These are phyloP conservation scores for Sugiyamaella grinbergsii DNA, from an alignment of 1,139 yeast genomes.

Conservation along the genomic window DNA sequence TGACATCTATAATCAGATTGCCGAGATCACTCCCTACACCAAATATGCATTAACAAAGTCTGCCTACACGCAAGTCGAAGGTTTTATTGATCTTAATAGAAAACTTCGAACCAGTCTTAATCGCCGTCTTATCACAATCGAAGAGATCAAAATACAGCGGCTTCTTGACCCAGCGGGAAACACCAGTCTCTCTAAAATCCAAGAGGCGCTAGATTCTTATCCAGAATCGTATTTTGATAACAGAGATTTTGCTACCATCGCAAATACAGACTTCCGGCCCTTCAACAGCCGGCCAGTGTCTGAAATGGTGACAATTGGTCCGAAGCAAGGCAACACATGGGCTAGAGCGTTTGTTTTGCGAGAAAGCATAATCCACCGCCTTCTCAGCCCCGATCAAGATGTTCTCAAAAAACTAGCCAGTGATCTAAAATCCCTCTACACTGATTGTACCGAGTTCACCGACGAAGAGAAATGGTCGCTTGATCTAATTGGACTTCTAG, in stretches of 20 bases:
- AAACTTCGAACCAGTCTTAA: slow-evolving; percentile 35
- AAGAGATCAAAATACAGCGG: slow-evolving; percentile 25
- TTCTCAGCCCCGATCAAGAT: slow-evolving; percentile 19
- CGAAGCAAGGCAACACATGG: slow-evolving; percentile 34
- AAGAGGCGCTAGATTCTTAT: slow-evolving; percentile 7
- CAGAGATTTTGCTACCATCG: slow-evolving; percentile 38
- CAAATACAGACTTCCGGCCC: slow-evolving; percentile 26
- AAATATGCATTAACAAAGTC: slow-evolving; percentile 55
- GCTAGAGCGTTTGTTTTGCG: slow-evolving; percentile 29
- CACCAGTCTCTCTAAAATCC: slow-evolving; percentile 8
- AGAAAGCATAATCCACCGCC: slow-evolving; percentile 32
- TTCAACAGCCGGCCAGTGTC: slow-evolving; percentile 19
- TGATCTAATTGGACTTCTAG: slow-evolving; percentile 30
- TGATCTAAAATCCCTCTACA: not conserved
- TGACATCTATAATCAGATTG: slow-evolving; percentile 55
- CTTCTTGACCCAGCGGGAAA: slow-evolving; percentile 12
- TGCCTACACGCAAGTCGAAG: slow-evolving; percentile 62
- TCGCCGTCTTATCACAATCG: slow-evolving; percentile 24
- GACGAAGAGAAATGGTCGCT: slow-evolving; percentile 44
- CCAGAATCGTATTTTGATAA: slow-evolving; percentile 31
- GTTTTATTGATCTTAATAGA: slow-evolving; percentile 51
- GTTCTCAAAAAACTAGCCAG: not conserved
- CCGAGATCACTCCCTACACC: slow-evolving; percentile 53
- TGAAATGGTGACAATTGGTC: slow-evolving; percentile 31
- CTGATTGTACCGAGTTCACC: slow-evolving; percentile 32